Evolutionary conservation across 1,284 basidiomycete species (phyloP), one percentile per base, ranked within the genome.

Genomic region (Ganoderma sinense): DNA sequence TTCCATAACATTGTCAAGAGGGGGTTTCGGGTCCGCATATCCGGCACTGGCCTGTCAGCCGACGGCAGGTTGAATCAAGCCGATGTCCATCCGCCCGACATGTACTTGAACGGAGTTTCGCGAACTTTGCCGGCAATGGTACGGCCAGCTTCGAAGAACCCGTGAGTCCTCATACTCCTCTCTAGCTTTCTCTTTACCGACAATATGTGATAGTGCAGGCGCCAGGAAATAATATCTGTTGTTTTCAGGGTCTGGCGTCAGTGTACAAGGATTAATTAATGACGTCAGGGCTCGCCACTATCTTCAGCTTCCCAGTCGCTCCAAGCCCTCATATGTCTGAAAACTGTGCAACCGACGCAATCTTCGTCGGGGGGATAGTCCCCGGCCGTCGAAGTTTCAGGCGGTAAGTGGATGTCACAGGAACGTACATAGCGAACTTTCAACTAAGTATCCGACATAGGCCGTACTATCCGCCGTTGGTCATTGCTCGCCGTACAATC

Each of bases 121-220:
- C 43, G 20, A 45, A 3, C 40, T 41, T 78, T 78, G 84, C 8
- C 69, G 70, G 14, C 76, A 80, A 65, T 83, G 83, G n/a, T 85
- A 84, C 74, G n/a, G n/a, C n/a, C n/a, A n/a, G n/a, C n/a, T n/a
- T 86, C 84, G 1, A 83, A 82, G 20, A 79, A 78, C 40, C 64
- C 75, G 81, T 82, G 65, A 55, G 79, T 75, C n/a, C 7, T 39
- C 7, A 10, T 0, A 6, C 4, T 1, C 13, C 5, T 23, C 59
- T 5, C n/a, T 23, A 14, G 11, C 2, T 23, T 26, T 23, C 33
- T 23, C n/a, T 10, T 39, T 29, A n/a, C 11, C 10, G 18, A 20
- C 14, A n/a, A 33, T 33, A 33, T 33, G 3, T 3, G 33, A 33
- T 33, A 3, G 33, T 7, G 13, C 14, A 29, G 13, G 11, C 43